phyloP scores from a whole-genome alignment of 768 basidiomycete species.

The Suillus subalutaceus region DNA sequence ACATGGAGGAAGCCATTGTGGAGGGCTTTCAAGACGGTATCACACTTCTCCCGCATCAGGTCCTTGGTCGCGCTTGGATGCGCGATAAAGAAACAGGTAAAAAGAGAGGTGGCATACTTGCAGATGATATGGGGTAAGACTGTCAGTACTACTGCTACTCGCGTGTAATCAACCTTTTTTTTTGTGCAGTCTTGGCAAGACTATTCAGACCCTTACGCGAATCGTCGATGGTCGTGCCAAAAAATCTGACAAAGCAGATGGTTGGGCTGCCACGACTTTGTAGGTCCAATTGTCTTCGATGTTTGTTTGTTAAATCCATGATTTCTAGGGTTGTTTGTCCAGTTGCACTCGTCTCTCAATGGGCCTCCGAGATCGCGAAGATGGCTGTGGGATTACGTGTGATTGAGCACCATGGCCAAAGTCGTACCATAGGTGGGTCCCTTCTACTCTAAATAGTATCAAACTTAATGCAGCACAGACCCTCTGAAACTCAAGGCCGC shows the following conservation, averaged over 20 bases:
- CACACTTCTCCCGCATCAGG: constrained; percentile 82
- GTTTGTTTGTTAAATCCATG: background rate
- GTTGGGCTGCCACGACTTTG: constrained; percentile 75
- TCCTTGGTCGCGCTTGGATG: constrained; percentile 90
- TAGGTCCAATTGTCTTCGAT: constrained; percentile 36
- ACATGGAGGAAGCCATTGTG: constrained; percentile 70
- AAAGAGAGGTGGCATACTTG: constrained; percentile 84
- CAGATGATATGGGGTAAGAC: constrained; percentile 85
- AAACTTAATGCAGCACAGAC: constrained; percentile 42
- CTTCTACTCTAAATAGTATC: background rate
- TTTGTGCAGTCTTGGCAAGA: constrained; percentile 73
- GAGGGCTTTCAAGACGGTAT: constrained; percentile 77
- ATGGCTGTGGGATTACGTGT: constrained; percentile 70
- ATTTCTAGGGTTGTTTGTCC: constrained; percentile 79
- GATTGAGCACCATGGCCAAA: constrained; percentile 81
- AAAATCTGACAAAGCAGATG: constrained; percentile 69
- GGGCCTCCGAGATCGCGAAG: constrained; percentile 83
- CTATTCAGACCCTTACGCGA: constrained; percentile 86
- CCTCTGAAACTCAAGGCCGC: constrained; percentile 52
- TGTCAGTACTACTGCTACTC: background rate
- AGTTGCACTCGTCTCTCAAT: constrained; percentile 85
- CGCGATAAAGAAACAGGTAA: constrained; percentile 76
- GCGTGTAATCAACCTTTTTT: background rate
- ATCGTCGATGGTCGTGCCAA: constrained; percentile 82
- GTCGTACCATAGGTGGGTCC: constrained; percentile 64